phyloP scores from a whole-genome alignment of 768 basidiomycete species.

The Hortiboletus campestris region DNA sequence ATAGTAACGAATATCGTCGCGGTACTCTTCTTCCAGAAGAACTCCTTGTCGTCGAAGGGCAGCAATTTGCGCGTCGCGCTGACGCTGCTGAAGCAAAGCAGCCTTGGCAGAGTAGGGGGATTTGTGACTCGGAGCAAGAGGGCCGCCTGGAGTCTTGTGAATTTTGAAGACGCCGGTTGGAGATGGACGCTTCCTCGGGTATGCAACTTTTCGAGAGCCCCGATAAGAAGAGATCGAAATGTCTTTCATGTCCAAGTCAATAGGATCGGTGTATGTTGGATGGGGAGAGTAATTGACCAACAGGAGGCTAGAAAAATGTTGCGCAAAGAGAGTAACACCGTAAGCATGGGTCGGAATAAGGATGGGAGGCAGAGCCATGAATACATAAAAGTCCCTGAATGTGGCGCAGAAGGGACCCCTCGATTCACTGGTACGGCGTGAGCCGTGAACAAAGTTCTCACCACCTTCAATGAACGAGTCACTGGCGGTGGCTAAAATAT shows the following conservation, averaged over 20 bases:
- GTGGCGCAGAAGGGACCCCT: neutral
- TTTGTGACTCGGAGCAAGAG: slow-evolving; percentile 51
- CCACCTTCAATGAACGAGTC: slow-evolving; percentile 5
- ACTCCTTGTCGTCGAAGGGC: slow-evolving; percentile 71
- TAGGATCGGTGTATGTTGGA: slow-evolving; percentile 32
- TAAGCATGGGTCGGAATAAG: slow-evolving; percentile 17
- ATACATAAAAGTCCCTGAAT: slow-evolving; percentile 1
- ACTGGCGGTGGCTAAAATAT: slow-evolving; percentile 12
- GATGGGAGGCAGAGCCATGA: slow-evolving; percentile 5
- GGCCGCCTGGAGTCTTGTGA: slow-evolving; percentile 50
- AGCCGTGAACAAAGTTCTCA: neutral
- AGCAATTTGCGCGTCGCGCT: slow-evolving; percentile 65
- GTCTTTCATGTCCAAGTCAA: slow-evolving; percentile 70
- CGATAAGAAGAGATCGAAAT: slow-evolving; percentile 55
- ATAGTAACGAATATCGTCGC: slow-evolving; percentile 87
- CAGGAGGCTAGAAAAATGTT: slow-evolving; percentile 38
- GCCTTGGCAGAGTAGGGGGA: slow-evolving; percentile 67
- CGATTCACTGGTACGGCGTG: neutral
- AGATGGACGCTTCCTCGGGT: slow-evolving; percentile 85
- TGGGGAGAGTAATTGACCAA: slow-evolving; percentile 44
- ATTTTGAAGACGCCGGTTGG: slow-evolving; percentile 74
- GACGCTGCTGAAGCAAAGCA: slow-evolving; percentile 59
- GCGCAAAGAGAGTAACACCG: slow-evolving; percentile 17
- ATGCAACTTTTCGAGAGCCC: slow-evolving; percentile 62
- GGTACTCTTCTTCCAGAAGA: slow-evolving; percentile 92